These are phyloP conservation scores for Cladosporium sp. DNA, from an alignment of 2,329 filamentous ascomycete genomes.

Conservation along the genomic window DNA sequence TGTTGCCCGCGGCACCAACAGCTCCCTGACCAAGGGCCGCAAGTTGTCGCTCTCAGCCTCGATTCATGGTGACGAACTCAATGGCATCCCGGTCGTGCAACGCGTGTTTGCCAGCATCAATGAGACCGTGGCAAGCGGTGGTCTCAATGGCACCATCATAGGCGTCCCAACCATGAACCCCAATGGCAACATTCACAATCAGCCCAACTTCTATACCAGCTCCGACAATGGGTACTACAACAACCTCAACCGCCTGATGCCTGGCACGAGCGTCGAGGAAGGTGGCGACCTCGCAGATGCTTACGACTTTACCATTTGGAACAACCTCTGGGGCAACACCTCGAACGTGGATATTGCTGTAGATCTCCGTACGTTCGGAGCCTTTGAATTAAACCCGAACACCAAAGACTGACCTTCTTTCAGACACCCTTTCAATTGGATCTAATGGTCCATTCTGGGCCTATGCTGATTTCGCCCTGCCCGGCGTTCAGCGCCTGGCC, in stretches of 20 bases:
- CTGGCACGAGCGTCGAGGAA: conserved; percentile 40
- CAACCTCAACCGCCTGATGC: conserved; percentile 53
- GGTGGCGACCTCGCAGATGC: conserved; percentile 16
- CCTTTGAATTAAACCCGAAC: not conserved
- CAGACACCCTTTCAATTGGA: conserved; percentile 33
- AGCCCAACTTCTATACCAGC: conserved; percentile 33
- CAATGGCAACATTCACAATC: conserved; percentile 35
- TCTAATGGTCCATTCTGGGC: conserved; percentile 34
- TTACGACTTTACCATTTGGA: conserved; percentile 33
- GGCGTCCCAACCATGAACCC: conserved; percentile 35
- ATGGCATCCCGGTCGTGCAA: conserved; percentile 33
- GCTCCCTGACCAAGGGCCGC: conserved; percentile 31
- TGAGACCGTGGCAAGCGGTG: conserved; percentile 28
- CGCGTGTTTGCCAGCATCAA: conserved; percentile 32
- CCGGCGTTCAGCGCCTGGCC: conserved; percentile 34
- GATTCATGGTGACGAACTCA: conserved; percentile 36
- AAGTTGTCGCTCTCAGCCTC: conserved; percentile 34
- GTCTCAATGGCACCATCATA: conserved; percentile 28
- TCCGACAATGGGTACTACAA: conserved; percentile 49
- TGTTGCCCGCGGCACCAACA: conserved; percentile 33
- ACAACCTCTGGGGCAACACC: conserved; percentile 33
- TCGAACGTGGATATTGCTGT: conserved; percentile 35
- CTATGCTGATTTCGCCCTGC: conserved; percentile 33
- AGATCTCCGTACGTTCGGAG: conserved; percentile 23
- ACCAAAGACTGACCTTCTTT: not conserved